Percentiles rank a stretch among this genome's conserved stretches.
These are phyloP conservation scores for Coffea canephora DNA, from an alignment of 257 asterid genomes.

Conservation along the genomic window DNA sequence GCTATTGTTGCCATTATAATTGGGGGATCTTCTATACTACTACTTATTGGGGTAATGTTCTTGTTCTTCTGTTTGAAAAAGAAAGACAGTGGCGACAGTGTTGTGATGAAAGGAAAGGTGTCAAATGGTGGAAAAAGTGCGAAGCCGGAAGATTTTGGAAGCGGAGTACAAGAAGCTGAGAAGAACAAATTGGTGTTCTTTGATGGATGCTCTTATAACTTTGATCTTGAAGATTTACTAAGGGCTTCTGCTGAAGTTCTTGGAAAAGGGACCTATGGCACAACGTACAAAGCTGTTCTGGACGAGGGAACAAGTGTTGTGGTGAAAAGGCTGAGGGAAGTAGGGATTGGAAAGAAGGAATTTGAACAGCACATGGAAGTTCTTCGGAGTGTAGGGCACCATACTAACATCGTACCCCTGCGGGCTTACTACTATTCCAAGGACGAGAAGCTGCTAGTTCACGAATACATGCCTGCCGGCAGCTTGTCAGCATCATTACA, in stretches of 20 bases:
- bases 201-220: constrained; percentile 64
- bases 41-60: constrained; percentile 29
- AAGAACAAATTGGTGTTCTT: constrained; percentile 78
- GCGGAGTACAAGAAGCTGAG: constrained; percentile 86
- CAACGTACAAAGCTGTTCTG: constrained; percentile 79
- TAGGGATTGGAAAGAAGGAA: constrained; percentile 66
- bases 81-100: constrained; percentile 29
- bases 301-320: constrained; percentile 79
- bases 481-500: constrained; percentile 86
- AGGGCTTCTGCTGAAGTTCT: constrained; percentile 98
- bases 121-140: constrained; percentile 49
- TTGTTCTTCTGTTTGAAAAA: constrained; percentile 52
- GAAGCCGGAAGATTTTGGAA: constrained; percentile 86
- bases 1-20: constrained; percentile 46
- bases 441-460: constrained; percentile 91
- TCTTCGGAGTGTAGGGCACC: constrained; percentile 48
- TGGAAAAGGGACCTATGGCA: constrained; percentile 87
- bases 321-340: constrained; percentile 81
- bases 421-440: constrained; percentile 88
- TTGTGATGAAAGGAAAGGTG: constrained; percentile 56
- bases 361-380: constrained; percentile 90
- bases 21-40: constrained; percentile 42
- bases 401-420: constrained; percentile 58
- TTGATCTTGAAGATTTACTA: constrained; percentile 82
- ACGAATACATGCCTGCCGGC: constrained; percentile 70